Base-by-base conservation (phyloP, 306 rosid genomes). In the Vigna unguiculata region DNA sequence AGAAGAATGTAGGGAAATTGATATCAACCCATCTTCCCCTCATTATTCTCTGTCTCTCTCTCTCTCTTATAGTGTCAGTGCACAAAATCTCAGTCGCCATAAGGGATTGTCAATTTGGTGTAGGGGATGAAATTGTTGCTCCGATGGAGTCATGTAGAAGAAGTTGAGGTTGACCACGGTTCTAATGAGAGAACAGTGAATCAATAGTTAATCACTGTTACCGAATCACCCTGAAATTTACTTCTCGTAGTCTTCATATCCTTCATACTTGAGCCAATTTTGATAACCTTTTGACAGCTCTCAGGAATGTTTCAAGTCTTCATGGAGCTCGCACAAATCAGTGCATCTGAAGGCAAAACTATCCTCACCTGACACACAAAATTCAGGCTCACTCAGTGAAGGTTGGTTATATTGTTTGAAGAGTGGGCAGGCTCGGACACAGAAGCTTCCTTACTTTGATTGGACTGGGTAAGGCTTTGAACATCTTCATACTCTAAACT, bases 271-370 rank as follows among this genome's bases (percentile, higher is more conserved):
- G 64, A 71, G 72, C 53, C 66, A 75, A 65, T 75, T 82, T 49
- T 85, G 53, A 79, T 43, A 63, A 63, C 81, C 54, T 80, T 77
- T 71, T 79, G 85, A 84, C 89, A 95, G 99, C 80, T 63, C 99
- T 52, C 99, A 95, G 89, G 97, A 95, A 62, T 95, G 97, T 83
- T 95, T 95, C 82, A 95, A 95, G 86, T 87, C 90, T 52, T 92
- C 97, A 22, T 95, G 99, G 99, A 88, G 89, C 87, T 84, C 90
- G 2, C 99, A 95, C 85, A 95, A 90, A 73, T 73, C 97, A 7
- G 92, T 88, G 80, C 99, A 92, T 87, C 70, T 82, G 83, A 92
- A 89, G 79, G 90, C 85, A 57, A 92, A 90, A 83, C 78, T 46
- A 22, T 69, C 86, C 15, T 78, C 88, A 43, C 17, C 22, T 32